These are phyloP conservation scores for Eucalyptus microcorys DNA, from an alignment of 345 rosid species.

Conservation along the genomic window DNA sequence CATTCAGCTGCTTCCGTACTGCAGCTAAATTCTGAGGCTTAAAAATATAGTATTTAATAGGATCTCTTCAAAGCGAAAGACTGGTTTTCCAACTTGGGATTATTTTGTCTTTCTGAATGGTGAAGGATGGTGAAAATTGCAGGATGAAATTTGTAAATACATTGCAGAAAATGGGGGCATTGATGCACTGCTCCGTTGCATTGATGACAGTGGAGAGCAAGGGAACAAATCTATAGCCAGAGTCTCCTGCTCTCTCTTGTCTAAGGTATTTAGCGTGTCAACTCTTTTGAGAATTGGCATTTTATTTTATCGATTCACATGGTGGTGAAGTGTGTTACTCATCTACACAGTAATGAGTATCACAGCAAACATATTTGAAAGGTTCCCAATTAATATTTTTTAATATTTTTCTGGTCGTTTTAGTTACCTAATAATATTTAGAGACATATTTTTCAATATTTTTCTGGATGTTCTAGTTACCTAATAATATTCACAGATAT, in stretches of 20 bases:
- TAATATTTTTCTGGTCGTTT: background rate
- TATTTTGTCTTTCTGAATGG: background rate
- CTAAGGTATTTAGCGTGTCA: constrained; percentile 29
- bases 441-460: background rate
- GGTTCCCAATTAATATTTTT: background rate
- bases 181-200: constrained; percentile 55
- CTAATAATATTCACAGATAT: background rate
- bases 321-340: background rate
- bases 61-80: background rate
- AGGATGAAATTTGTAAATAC: constrained; percentile 82
- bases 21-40: background rate
- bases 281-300: background rate
- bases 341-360: background rate
- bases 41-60: background rate
- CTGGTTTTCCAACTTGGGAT: background rate
- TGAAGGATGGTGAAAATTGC: background rate
- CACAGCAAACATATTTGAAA: background rate
- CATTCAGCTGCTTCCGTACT: background rate
- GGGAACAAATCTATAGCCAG: constrained; percentile 60
- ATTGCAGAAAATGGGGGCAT: constrained; percentile 89
- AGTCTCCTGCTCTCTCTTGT: constrained; percentile 69
- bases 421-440: background rate
- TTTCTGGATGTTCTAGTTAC: background rate
- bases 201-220: constrained; percentile 73
- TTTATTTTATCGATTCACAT: background rate